Conservation (phyloP, 2,329 filamentous ascomycete genomes). For the Teratosphaeria nubilosa region DNA sequence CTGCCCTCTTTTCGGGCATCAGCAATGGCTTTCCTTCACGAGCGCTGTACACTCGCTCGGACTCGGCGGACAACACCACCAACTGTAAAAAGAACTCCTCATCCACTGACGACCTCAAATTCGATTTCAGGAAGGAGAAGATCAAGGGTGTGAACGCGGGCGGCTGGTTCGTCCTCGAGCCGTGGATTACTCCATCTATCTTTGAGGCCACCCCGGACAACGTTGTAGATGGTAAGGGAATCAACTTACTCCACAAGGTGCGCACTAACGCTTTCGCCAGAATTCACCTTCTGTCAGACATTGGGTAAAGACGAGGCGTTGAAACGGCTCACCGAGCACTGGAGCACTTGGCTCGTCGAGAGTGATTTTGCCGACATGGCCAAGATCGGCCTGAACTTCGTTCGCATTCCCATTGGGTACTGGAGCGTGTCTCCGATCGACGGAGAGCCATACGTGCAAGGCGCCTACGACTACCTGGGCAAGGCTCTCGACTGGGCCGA, state of each 20-base stretch:
- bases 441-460: constrained; percentile 37
- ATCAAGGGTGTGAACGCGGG: constrained; percentile 55
- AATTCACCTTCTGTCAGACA: constrained; percentile 26
- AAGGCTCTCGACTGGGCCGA: constrained; percentile 45
- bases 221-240: constrained; percentile 41
- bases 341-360: constrained; percentile 31
- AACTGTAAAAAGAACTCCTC: no score
- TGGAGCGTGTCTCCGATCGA: constrained; percentile 48
- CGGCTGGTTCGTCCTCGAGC: constrained; percentile 55
- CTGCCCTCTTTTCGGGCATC: constrained; percentile 16
- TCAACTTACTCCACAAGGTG: neutral
- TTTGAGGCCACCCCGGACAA: constrained; percentile 39
- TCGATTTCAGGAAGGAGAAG: constrained; percentile 45
- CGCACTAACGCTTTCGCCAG: constrained; percentile 6
- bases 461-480: constrained; percentile 38
- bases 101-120: constrained; percentile 26
- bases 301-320: constrained; percentile 34
- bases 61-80: neutral
- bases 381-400: constrained; percentile 27
- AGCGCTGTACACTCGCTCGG: constrained; percentile 10
- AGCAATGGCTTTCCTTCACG: constrained; percentile 13
- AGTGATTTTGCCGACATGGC: constrained; percentile 33
- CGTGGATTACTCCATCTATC: constrained; percentile 54
- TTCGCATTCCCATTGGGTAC: constrained; percentile 45
- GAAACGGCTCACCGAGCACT: constrained; percentile 34